Percentiles rank a stretch among this genome's conserved stretches.
Evolutionary conservation across 306 rosid species (phyloP).

Genomic region (Medicago lupulina): DNA sequence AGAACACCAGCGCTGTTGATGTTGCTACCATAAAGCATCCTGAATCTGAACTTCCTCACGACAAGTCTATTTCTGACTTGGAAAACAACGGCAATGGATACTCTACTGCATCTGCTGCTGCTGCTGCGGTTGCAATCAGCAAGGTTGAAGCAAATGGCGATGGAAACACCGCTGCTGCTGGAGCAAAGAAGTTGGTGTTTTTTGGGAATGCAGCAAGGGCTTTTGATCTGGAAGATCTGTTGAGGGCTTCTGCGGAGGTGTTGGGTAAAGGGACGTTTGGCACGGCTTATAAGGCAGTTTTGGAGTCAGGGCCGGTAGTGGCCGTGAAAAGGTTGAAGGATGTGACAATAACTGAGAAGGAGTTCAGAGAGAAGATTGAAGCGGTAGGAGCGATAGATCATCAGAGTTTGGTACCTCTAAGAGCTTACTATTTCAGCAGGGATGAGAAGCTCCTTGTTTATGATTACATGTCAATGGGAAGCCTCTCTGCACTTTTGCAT

Average conservation of each 20-base stretch:
- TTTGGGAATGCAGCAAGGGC: conserved; percentile 53
- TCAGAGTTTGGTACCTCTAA: conserved; percentile 71
- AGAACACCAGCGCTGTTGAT: conserved; percentile 55
- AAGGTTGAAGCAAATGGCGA: conserved; percentile 43
- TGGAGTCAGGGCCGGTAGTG: conserved; percentile 66
- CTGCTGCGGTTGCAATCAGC: conserved; percentile 33
- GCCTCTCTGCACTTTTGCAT: conserved; percentile 77
- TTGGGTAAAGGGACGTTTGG: conserved; percentile 78
- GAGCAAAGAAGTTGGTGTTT: conserved; percentile 59
- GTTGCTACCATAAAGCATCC: conserved; percentile 47
- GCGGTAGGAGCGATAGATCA: conserved; percentile 65
- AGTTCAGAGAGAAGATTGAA: conserved; percentile 70
- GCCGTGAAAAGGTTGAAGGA: conserved; percentile 79
- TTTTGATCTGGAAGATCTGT: conserved; percentile 73
- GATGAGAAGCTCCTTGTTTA: conserved; percentile 74
- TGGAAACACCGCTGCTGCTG: conserved; percentile 2
- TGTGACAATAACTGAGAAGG: conserved; percentile 60
- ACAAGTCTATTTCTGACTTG: conserved; percentile 42
- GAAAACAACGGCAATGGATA: conserved; percentile 53
- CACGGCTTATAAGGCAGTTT: conserved; percentile 71
- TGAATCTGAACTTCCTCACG: conserved; percentile 44
- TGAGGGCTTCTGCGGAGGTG: conserved; percentile 77
- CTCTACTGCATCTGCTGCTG: conserved; percentile 40
- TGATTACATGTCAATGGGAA: conserved; percentile 76
- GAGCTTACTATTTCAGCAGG: conserved; percentile 67